phyloP scores from a whole-genome alignment of 306 rosid genomes.

The Quercus dentata region DNA sequence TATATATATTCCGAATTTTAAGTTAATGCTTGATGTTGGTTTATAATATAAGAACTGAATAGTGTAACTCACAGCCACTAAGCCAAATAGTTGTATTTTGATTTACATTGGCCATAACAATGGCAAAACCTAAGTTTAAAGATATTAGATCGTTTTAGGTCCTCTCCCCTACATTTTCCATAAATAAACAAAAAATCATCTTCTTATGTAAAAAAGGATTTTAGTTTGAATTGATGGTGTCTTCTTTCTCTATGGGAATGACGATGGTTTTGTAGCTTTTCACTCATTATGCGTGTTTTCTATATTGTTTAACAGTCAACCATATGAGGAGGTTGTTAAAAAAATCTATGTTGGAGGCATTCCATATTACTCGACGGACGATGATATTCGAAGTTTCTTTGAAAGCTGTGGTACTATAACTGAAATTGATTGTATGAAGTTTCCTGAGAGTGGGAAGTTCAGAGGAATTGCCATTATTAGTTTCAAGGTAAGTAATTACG shows the following conservation, averaged over 20 bases:
- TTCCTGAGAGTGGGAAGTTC: constrained; percentile 91
- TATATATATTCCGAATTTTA: background rate
- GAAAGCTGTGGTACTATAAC: constrained; percentile 87
- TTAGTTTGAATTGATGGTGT: constrained; percentile 1
- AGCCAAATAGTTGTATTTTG: background rate
- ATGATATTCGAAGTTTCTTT: constrained; percentile 82
- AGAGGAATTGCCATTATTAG: constrained; percentile 86
- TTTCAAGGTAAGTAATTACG: constrained; percentile 63
- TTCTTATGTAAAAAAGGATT: background rate
- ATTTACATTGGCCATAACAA: too few species aligned
- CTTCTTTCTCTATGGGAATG: background rate
- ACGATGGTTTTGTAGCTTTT: background rate
- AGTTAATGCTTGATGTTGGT: background rate
- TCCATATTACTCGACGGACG: constrained; percentile 91
- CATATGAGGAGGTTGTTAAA: constrained; percentile 36
- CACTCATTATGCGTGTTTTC: constrained; percentile 10
- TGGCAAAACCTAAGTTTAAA: background rate
- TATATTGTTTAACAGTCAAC: constrained; percentile 42
- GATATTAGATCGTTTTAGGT: background rate
- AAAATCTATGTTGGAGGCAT: constrained; percentile 94
- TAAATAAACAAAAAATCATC: background rate
- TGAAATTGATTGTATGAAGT: constrained; percentile 82
- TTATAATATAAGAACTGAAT: background rate
- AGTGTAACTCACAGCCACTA: background rate
- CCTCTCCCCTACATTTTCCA: background rate